These are phyloP conservation scores for Scalesia atractyloides DNA, from an alignment of 129 eudicot species.

Conservation along the genomic window DNA sequence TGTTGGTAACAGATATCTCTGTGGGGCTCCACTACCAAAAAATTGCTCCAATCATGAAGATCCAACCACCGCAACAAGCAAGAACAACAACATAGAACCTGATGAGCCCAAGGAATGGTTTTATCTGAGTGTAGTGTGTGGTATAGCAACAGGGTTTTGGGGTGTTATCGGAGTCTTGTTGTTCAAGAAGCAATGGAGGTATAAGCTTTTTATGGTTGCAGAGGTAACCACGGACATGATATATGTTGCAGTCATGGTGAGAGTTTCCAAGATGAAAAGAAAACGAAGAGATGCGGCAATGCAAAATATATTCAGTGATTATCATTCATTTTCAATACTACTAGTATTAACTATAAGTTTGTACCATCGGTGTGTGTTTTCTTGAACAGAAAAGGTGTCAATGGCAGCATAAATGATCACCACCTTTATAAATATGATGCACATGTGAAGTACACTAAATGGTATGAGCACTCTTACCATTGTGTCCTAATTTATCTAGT, in stretches of 20 bases:
- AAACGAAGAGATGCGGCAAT: too few species aligned
- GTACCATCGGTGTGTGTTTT: too few species aligned
- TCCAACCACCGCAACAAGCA: not conserved
- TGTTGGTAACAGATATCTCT: slow-evolving; percentile 11
- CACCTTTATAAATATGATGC: too few species aligned
- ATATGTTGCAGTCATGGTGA: not conserved
- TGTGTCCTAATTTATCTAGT: too few species aligned
- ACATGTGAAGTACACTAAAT: too few species aligned
- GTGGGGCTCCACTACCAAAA: slow-evolving; percentile 22
- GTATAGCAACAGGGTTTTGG: slow-evolving; percentile 29
- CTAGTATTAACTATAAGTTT: too few species aligned
- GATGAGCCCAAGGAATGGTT: slow-evolving; percentile 11
- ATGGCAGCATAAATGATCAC: too few species aligned
- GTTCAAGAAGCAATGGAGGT: slow-evolving; percentile 11
- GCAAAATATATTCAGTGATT: too few species aligned
- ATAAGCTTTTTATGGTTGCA: not conserved
- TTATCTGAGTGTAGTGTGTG: not conserved
- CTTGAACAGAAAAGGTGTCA: too few species aligned
- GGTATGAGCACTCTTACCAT: too few species aligned
- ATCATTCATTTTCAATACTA: too few species aligned
- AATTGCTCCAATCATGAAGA: slow-evolving; percentile 10
- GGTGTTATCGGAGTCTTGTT: slow-evolving; percentile 12
- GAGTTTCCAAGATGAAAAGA: too few species aligned
- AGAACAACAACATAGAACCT: not conserved
- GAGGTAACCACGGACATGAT: not conserved